phyloP scores from a whole-genome alignment of 2,329 filamentous ascomycete species.

The Fusarium sp. region DNA sequence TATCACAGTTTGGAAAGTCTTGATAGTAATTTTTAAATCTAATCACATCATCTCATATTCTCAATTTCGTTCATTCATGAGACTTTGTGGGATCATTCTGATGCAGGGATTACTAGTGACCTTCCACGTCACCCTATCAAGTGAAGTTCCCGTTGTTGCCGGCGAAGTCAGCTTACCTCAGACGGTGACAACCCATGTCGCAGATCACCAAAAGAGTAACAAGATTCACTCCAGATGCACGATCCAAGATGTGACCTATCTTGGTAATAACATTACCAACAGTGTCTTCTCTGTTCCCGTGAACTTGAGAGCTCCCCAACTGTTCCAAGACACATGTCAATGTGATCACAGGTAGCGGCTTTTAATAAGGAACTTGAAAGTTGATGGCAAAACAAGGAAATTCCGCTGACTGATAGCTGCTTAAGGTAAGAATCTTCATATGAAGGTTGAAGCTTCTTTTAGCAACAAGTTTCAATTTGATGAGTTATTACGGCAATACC shows the following conservation, averaged over 20 bases:
- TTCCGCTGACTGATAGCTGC: too few relatives aligned
- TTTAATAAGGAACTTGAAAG: too few relatives aligned
- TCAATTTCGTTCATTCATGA: neutral
- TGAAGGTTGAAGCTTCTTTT: neutral
- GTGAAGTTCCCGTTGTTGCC: rapidly evolving
- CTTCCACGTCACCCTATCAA: neutral
- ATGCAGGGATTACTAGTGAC: neutral
- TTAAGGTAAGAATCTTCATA: too few relatives aligned
- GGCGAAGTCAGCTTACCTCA: neutral
- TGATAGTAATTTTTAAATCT: neutral
- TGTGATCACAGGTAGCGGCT: too few relatives aligned
- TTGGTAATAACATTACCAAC: neutral
- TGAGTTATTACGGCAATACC: neutral
- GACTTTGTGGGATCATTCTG: neutral
- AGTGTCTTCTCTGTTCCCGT: neutral
- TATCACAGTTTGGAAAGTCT: neutral
- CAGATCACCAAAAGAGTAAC: neutral
- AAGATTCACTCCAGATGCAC: neutral
- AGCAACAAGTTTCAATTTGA: neutral
- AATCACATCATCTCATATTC: neutral
- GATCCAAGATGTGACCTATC: neutral
- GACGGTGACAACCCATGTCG: neutral
- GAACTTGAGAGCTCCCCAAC: too few relatives aligned
- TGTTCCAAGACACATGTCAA: too few relatives aligned
- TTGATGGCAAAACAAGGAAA: too few relatives aligned